Conservation (phyloP, 371 early-diverging fungal species). For the Encephalitozoon romaleae region DNA sequence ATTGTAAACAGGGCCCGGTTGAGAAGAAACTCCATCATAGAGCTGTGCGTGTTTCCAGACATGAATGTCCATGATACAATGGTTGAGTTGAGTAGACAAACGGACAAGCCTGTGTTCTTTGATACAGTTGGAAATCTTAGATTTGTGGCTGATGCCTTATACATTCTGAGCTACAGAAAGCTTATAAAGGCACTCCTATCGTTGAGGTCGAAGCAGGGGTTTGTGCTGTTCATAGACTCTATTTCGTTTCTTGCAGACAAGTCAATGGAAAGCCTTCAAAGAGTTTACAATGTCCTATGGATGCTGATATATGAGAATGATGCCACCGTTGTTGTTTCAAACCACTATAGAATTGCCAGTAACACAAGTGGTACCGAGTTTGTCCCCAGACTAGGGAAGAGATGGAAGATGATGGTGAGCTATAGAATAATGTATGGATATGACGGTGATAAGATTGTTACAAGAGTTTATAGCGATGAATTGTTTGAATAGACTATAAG, state of each 20-base stretch:
- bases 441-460: not conserved
- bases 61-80: conserved; percentile 5
- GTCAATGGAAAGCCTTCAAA: not conserved
- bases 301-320: conserved; percentile 15
- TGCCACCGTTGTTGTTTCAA: conserved; percentile 36
- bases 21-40: conserved; percentile 20
- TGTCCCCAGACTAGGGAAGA: conserved; percentile 7
- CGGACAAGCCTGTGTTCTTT: not conserved
- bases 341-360: conserved; percentile 21
- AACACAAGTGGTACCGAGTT: not conserved
- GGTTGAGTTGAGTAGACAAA: not conserved
- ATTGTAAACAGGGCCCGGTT: not conserved
- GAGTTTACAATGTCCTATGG: conserved; percentile 18
- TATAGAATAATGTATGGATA: conserved; percentile 20
- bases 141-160: not conserved
- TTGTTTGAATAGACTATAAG: not conserved
- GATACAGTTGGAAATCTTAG: conserved; percentile 40
- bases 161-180: conserved; percentile 7
- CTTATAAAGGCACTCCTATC: not conserved
- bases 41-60: conserved; percentile 27
- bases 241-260: conserved; percentile 30
- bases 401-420: conserved; percentile 14
- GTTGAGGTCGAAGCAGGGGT: not conserved
- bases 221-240: conserved; percentile 35
- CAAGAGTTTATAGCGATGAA: not conserved